These are phyloP conservation scores for Penicillium simplicissimum DNA, from an alignment of 495 filamentous ascomycete species.

Conservation along the genomic window DNA sequence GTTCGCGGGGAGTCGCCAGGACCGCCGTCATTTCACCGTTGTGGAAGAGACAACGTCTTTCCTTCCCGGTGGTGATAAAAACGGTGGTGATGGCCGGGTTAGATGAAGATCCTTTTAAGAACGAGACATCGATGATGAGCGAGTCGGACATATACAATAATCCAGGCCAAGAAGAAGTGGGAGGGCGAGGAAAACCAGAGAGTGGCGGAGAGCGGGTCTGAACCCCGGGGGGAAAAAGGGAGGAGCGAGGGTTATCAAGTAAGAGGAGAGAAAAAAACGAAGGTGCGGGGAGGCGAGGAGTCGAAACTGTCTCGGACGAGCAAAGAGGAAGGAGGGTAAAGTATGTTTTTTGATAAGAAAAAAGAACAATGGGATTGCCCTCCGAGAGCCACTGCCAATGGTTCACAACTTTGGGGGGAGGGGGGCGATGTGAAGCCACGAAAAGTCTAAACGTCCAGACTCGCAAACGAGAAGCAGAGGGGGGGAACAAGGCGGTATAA, in stretches of 20 bases:
- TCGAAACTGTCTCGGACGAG: background rate
- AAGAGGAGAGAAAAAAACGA: background rate
- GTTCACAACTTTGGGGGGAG: background rate
- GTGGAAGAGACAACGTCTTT: background rate
- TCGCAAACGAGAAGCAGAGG: background rate
- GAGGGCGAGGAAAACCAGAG: background rate
- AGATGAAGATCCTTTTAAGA: background rate
- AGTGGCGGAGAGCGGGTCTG: slow-evolving; percentile 1
- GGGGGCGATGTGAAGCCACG: background rate
- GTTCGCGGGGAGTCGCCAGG: slow-evolving; percentile 39
- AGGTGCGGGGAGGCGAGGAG: slow-evolving; percentile 1
- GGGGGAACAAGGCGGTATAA: background rate
- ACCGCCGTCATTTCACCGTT: slow-evolving; percentile 46
- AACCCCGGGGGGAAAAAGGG: background rate
- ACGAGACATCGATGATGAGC: background rate
- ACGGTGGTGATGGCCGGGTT: background rate
- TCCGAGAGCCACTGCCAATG: background rate
- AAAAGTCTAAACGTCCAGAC: slow-evolving; percentile 4
- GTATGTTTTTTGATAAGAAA: background rate
- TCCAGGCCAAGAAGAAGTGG: background rate
- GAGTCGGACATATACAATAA: background rate
- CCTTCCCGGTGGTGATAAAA: background rate
- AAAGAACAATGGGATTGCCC: background rate
- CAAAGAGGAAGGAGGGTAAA: background rate
- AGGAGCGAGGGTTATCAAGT: background rate